Evolutionary conservation across 257 asterid species (phyloP), one percentile per base, ranked within the genome.

Genomic region (Galeopsis tetrahit): DNA sequence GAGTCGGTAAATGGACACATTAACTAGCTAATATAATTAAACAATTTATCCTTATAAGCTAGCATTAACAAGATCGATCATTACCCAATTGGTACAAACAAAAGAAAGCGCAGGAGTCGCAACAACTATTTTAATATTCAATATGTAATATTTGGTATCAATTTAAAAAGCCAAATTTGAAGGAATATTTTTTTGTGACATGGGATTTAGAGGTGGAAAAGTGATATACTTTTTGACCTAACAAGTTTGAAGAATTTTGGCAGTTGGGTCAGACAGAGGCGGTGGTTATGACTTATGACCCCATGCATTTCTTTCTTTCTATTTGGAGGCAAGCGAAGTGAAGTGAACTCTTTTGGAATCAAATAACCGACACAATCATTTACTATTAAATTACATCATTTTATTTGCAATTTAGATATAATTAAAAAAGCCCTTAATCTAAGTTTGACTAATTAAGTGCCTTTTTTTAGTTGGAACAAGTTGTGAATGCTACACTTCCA

Each of bases 81-180:
- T 14, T 33, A 53, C n/a, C 17, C 21, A 17, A 53, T 15, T 6
- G 34, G 5, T 17, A 15, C 40, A 68, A 10, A 35, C 17, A 21
- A 60, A 21, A n/a, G 32, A 61, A 60, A 49, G 4, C 34, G 14
- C 33, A 49, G 15, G 64, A 72, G 8, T 36, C 13, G 35, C 51
- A 31, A 6, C 28, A 15, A 32, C 65, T 5, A 10, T 4, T 56
- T 34, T 57, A 4, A 43, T 21, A 3, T 9, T 65, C 7, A 43
- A 36, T 49, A 13, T 38, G 9, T 28, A 51, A 14, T 11, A 48
- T 35, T 61, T 57, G 5, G 35, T 39, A 42, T 36, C 10, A 35
- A 44, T 28, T 72, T 2, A 34, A 39, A 87, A 88, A 84, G 91
- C 89, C 88, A 69, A 81, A 88, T 77, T 57, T 74, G 51, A 77